Percentiles rank a stretch among this genome's conserved stretches.
Evolutionary conservation across 495 filamentous ascomycete species (phyloP).

Genomic region (Physcia stellaris): DNA sequence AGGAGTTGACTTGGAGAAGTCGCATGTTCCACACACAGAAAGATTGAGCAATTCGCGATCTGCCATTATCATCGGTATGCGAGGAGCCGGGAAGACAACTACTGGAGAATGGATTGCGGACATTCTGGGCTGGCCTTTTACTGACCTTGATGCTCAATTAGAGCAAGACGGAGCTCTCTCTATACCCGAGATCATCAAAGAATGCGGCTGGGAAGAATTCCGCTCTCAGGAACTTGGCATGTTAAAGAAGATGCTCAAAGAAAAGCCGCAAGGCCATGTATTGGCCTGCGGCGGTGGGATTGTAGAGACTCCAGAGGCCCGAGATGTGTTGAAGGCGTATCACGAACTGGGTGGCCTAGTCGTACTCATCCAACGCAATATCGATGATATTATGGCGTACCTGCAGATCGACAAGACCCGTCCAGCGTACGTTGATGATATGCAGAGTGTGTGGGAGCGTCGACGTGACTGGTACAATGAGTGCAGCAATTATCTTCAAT

Average conservation of each 20-base stretch:
- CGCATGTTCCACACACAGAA: slow-evolving; percentile 17
- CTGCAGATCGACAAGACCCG: slow-evolving; percentile 80
- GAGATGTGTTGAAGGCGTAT: slow-evolving; percentile 60
- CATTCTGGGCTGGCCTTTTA: slow-evolving; percentile 58
- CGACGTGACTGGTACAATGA: slow-evolving; percentile 84
- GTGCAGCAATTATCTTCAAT: slow-evolving; percentile 92
- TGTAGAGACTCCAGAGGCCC: slow-evolving; percentile 74
- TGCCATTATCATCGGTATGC: slow-evolving; percentile 93
- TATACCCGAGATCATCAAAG: slow-evolving; percentile 73
- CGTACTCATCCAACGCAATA: slow-evolving; percentile 74
- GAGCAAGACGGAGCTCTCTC: slow-evolving; percentile 56
- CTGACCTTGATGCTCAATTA: slow-evolving; percentile 81
- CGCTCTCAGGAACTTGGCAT: slow-evolving; percentile 65
- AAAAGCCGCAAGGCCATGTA: slow-evolving; percentile 61
- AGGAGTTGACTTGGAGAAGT: slow-evolving; percentile 51
- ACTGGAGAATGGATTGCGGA: slow-evolving; percentile 70
- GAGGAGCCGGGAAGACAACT: slow-evolving; percentile 93
- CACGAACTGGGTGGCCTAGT: slow-evolving; percentile 76
- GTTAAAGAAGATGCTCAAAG: slow-evolving; percentile 56
- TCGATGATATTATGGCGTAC: slow-evolving; percentile 78
- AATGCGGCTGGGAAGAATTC: slow-evolving; percentile 80
- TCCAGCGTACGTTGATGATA: slow-evolving; percentile 87
- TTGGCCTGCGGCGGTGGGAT: slow-evolving; percentile 92
- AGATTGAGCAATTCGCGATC: slow-evolving; percentile 40
- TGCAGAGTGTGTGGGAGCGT: slow-evolving; percentile 82